Evolutionary conservation across 1,284 basidiomycete species (phyloP), one percentile per base, ranked within the genome.

Genomic region (Sparassis latifolia): DNA sequence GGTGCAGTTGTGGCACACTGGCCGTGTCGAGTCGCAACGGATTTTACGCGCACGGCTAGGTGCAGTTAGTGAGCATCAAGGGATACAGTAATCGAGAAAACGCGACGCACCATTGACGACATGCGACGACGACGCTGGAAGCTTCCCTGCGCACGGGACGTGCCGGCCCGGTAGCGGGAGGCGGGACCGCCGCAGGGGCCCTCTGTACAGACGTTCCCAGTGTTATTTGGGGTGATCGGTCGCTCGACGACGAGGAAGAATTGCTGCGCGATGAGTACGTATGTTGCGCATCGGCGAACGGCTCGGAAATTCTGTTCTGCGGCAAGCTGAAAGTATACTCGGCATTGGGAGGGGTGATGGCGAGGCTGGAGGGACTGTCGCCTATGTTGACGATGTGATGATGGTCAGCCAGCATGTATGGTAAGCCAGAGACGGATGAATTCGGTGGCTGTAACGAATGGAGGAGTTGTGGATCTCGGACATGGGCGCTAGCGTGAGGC

Each of bases 11-110:
- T 84, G 78, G 72, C 86, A 90, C 54, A 78, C 75, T 55, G 86
- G 86, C 61, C 86, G 76, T 41, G 81, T 84, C 49, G 86, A 89
- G 68, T 89, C 88, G 72, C 86, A 90, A 53, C 84, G 82, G 61
- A 89, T 89, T 75, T 90, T 90, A 66, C 86, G 81, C 54, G 78
- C 75, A 54, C 88, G 87, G 67, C 87, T 70, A 67, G 29, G 37
- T 45, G n/a, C 20, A 20, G 20, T 20, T 20, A 20, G 20, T 20
- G 20, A 20, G 20, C 20, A 20, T 20, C 20, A 20, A 20, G 20
- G 20, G 20, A 20, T 20, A 20, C 20, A 20, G 20, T 20, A 20
- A 20, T 20, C 20, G 20, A 37, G 35, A 7, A 6, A 37, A 37
- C 12, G 3, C 3, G 9, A 58, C 69, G 53, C 53, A 71, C 69